phyloP scores from a whole-genome alignment of 2,329 filamentous ascomycete genomes.

The Shiraia sp. region DNA sequence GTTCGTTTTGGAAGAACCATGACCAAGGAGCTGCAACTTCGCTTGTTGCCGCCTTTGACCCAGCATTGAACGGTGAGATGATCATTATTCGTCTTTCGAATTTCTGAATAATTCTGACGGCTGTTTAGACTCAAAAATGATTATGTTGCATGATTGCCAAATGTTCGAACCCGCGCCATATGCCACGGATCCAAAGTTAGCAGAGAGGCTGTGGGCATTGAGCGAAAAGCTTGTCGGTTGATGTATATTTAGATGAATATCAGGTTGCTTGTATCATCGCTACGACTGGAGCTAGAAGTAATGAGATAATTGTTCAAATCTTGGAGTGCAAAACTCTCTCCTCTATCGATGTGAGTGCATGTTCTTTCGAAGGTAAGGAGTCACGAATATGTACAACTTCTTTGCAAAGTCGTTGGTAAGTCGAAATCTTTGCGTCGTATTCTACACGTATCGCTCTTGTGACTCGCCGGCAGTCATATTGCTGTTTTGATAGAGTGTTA shows the following conservation, averaged over 20 bases:
- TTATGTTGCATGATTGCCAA: constrained; percentile 36
- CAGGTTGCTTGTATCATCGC: not conserved
- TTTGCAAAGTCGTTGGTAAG: too few relatives aligned
- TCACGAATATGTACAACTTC: too few relatives aligned
- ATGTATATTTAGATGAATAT: not conserved
- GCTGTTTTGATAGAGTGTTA: too few relatives aligned
- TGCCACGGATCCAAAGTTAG: constrained; percentile 27
- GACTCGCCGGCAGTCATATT: too few relatives aligned
- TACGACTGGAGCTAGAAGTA: not conserved
- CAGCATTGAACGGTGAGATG: constrained; percentile 26
- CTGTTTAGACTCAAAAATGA: constrained; percentile 20
- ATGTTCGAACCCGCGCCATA: constrained; percentile 26
- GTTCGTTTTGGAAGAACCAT: constrained; percentile 38
- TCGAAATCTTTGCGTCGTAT: too few relatives aligned
- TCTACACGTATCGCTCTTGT: too few relatives aligned
- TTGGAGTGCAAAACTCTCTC: too few relatives aligned
- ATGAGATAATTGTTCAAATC: too few relatives aligned
- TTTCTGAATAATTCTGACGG: not conserved
- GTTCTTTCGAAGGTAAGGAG: too few relatives aligned
- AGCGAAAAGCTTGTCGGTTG: constrained; percentile 32
- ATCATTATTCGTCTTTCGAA: accelerated
- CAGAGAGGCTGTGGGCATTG: constrained; percentile 35
- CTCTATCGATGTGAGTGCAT: too few relatives aligned
- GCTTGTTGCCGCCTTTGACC: constrained; percentile 39
- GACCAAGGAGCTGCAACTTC: constrained; percentile 38